Evolutionary conservation across 73 alveolate species (phyloP), one percentile per base, ranked within the genome.

Genomic region (Paramecium primaurelia): DNA sequence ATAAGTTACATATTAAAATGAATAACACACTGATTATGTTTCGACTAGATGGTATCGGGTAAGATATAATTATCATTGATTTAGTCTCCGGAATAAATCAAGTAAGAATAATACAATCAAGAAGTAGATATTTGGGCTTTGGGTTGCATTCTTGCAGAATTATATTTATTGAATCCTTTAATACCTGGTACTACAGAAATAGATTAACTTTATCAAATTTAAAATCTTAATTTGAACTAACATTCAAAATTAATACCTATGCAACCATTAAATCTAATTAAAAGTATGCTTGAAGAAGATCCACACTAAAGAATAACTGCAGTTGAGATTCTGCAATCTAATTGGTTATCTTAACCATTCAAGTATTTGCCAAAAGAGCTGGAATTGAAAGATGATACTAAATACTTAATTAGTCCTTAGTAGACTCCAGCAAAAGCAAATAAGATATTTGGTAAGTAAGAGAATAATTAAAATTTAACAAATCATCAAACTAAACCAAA

Each of bases 61-160:
- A 80, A 4, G 5, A 5, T 54, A 54, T 54, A 18, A 18, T 54
- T 18, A 1, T 45, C 4, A 54, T 54, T 54, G 26, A 26, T 44
- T 42, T 44, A 80, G 91, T 25, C 77, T 80, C 91, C 91, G 20
- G 91, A 80, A 25, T 25, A 80, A 80, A 42, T 80, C 22, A 80
- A 80, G 49, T 47, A 80, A 25, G 71, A 80, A 36, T 16, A 7
- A 80, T 80, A 80, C 30, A 80, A 80, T 20, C 28, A 80, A 47
- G 91, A 80, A 26, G 94, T 93, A 7, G 98, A 95, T 92, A 95
- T 95, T 14, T 95, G 98, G 97, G 93, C 97, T 14, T 92, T 95
- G 34, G 98, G 96, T 16, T 95, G 98, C 68, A 90, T 95, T 26
- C 77, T 95, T 12, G 95, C 95, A 49, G 98, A 95, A 86, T 84